Percentiles rank a stretch among this genome's conserved stretches.
These are phyloP conservation scores for Leucocoprinus leucothites DNA, from an alignment of 768 basidiomycete species.

Conservation along the genomic window DNA sequence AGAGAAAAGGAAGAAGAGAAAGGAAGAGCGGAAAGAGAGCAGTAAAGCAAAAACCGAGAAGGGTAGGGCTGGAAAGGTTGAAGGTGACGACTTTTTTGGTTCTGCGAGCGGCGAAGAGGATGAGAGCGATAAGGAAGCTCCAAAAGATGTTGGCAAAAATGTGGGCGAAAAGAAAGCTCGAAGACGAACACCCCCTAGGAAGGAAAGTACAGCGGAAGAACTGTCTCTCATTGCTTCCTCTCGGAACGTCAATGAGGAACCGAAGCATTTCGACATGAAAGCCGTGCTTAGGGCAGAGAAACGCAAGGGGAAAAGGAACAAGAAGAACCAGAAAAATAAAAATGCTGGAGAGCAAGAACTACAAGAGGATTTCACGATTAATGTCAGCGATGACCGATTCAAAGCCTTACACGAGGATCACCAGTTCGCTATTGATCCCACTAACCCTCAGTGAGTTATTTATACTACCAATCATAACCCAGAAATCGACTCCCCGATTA, in stretches of 20 bases:
- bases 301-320: slow-evolving; percentile 44
- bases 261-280: slow-evolving; percentile 87
- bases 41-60: slow-evolving; percentile 16
- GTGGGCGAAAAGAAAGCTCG: slow-evolving; percentile 20
- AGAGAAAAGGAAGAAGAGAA: slow-evolving; percentile 83
- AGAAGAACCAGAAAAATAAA: slow-evolving; percentile 33
- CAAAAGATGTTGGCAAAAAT: slow-evolving; percentile 15
- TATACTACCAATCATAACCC: slow-evolving; percentile 9
- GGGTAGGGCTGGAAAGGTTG: slow-evolving; percentile 22
- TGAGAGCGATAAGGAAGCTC: slow-evolving; percentile 16
- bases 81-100: slow-evolving; percentile 79
- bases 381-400: slow-evolving; percentile 89
- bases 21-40: slow-evolving; percentile 56
- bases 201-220: slow-evolving; percentile 57
- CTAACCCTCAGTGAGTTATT: slow-evolving; percentile 81
- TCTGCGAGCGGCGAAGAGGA: slow-evolving; percentile 40
- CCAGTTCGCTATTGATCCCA: slow-evolving; percentile 93
- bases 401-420: slow-evolving; percentile 84
- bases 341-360: slow-evolving; percentile 53
- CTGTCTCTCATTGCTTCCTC: slow-evolving; percentile 59
- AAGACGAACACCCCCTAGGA: slow-evolving; percentile 24
- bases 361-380: slow-evolving; percentile 78
- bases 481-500: slow-evolving; percentile 26
- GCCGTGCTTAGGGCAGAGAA: slow-evolving; percentile 88
- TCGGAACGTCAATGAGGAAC: slow-evolving; percentile 49